Percentiles rank a stretch among this genome's conserved stretches.
Conservation (phyloP, 345 rosid genomes). For the Acer saccharum region DNA sequence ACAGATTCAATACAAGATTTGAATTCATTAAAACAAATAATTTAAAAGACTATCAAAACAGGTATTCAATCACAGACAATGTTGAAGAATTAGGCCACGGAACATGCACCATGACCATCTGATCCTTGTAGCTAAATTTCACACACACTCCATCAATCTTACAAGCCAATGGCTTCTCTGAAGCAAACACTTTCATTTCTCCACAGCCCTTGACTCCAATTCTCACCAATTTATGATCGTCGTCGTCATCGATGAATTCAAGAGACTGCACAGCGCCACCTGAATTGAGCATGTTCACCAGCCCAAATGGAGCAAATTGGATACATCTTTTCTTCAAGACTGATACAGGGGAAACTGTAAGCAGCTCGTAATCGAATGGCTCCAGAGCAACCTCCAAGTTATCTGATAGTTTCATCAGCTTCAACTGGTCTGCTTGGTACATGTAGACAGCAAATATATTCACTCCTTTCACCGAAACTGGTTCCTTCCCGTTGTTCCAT, state of each 20-base stretch:
- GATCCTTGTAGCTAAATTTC: conserved; percentile 12
- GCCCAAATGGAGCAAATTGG: conserved; percentile 32
- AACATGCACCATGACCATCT: conserved; percentile 24
- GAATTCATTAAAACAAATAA: no score
- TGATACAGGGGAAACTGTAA: conserved; percentile 34
- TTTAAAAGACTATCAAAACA: neutral
- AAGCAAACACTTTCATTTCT: conserved; percentile 28
- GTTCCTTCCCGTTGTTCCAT: conserved; percentile 48
- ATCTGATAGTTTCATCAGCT: conserved; percentile 18
- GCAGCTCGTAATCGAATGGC: conserved; percentile 28
- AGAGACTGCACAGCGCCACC: conserved; percentile 31
- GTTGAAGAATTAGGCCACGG: conserved; percentile 36
- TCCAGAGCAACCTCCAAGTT: conserved; percentile 22
- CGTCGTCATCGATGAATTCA: conserved; percentile 11
- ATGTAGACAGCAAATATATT: conserved; percentile 14
- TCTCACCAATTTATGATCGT: conserved; percentile 11
- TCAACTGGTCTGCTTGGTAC: conserved; percentile 21
- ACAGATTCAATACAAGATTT: no score
- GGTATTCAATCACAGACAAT: conserved; percentile 22
- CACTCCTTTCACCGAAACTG: conserved; percentile 19
- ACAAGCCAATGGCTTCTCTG: conserved; percentile 26
- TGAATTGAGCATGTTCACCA: conserved; percentile 35
- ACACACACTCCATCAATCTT: conserved; percentile 13
- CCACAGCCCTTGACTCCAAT: conserved; percentile 28
- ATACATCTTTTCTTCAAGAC: conserved; percentile 3